Evolutionary conservation across 2,329 filamentous ascomycete genomes (phyloP), one percentile per base, ranked within the genome.

Genomic region (Chaetomiaceae sp.): DNA sequence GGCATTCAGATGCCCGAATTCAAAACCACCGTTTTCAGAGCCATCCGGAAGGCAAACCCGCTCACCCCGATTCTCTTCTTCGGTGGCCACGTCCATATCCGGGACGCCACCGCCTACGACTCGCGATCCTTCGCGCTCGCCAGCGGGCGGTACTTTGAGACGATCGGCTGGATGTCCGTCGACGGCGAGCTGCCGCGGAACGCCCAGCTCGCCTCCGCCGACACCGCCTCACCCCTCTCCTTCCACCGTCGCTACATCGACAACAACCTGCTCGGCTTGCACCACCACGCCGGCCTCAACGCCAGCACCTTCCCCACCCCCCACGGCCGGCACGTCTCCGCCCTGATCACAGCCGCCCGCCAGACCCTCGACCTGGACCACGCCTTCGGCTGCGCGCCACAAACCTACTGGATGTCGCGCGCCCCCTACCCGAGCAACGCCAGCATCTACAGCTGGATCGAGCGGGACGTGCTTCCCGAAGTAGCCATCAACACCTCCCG

Each of bases 121-220:
- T 76, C 77, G 32, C 83, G 81, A 44, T 81, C 90, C 0, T 83
- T 86, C 52, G 90, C 84, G 1, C 71, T 97, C 5, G 89, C 89
- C 33, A 93, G 87, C 56, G 91, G 91, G 4, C 79, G 91, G 1
- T 97, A 96, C 65, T 85, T 96, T 72, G 91, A 97, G 69, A 96
- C 91, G 0, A 83, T 97, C 40, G 91, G 91, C 2, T 97, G 93
- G 76, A 81, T 93, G 78, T 95, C 89, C 0, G 81, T 96, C 37
- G 76, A 84, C 47, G 88, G 88, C 26, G 57, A 78, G 45, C 56
- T 63, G 34, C 70, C 68, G 54, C 64, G 62, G 50, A 60, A 58
- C 11, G 50, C 59, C 3, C 57, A 60, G 0, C 46, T 61, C 1
- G 17, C 61, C 63, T 5, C 47, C 0, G 68, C 42, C 10, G n/a